Base-by-base conservation (phyloP, 441 rosid genomes). In the Adansonia gregorii region DNA sequence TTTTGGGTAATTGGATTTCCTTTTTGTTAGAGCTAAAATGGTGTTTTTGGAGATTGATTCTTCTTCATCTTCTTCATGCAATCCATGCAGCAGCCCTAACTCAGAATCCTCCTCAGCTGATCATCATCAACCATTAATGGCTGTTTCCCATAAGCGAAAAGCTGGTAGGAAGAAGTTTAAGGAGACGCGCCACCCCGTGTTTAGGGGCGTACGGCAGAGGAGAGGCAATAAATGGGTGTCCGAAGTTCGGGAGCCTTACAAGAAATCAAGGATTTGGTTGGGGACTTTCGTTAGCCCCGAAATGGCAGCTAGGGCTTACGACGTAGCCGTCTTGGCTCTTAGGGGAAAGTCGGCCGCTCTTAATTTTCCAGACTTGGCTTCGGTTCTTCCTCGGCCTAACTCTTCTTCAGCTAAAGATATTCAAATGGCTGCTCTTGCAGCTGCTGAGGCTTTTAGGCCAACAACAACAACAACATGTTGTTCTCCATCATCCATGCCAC, bases 261-360 rank as follows among this genome's bases (percentile, higher is more conserved):
- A 80, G 82, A 82, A 81, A 67, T 58, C 82, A 9, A 75, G 89
- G 39, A 79, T 86, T 51, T 86, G 87, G 89, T 55, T 86, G 3
- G 89, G 89, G n/a, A 84, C 87, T 6, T 86, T 79, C 49, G 20
- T 68, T 2, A 74, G 41, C 7, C 83, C 89, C 0, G 87, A 84
- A 78, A 79, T 82, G 79, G 89, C 89, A 0, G 87, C 87, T 22
- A 71, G 78, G 83, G 89, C 89, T 17, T 76, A 84, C 15, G 89
- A 86, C 20, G 86, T 79, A 73, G 89, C 89, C 45, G 87, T 86
- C 17, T 35, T 82, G 14, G 83, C 87, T 0, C 78, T 86, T 8
- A 76, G 79, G 49, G 85, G 86, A 5, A 78, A 74, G 1, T 65
- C 41, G 2, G 82, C 87, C 20, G 14, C 48, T 31, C 67, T 86